These are phyloP conservation scores for Fusarium cicatricum DNA, from an alignment of 2,329 filamentous ascomycete species.

Conservation along the genomic window DNA sequence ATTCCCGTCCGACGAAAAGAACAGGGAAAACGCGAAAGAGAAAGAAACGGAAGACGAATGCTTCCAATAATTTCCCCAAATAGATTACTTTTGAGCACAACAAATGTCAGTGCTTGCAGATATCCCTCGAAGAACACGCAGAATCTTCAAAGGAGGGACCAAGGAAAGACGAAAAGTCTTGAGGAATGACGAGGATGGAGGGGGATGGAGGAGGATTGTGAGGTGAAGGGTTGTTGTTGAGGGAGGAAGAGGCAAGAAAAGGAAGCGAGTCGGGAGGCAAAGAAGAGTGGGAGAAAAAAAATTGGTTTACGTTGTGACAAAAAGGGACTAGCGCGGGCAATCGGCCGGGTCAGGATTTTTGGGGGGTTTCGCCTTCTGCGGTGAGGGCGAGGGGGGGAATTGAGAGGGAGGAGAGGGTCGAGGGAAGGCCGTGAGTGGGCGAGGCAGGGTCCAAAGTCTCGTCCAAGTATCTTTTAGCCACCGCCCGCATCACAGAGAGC, in stretches of 20 bases:
- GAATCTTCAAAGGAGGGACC: constrained; percentile 58
- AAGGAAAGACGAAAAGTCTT: constrained; percentile 51
- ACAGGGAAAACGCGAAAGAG: constrained; percentile 43
- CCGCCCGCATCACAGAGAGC: constrained; percentile 25
- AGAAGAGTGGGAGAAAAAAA: constrained; percentile 49
- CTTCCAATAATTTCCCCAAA: constrained; percentile 46
- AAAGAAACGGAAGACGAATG: constrained; percentile 47
- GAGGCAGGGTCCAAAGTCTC: constrained; percentile 26
- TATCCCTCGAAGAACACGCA: constrained; percentile 54
- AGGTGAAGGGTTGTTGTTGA: constrained; percentile 44
- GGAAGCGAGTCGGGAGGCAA: constrained; percentile 46
- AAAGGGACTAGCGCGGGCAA: constrained; percentile 44
- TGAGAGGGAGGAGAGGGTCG: constrained; percentile 30
- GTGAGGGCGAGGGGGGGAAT: constrained; percentile 33
- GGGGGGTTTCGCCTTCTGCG: constrained; percentile 40
- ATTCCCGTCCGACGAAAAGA: constrained; percentile 43
- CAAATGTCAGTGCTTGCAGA: constrained; percentile 44
- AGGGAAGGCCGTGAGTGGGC: constrained; percentile 42
- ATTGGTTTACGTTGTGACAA: constrained; percentile 44
- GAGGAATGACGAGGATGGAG: constrained; percentile 43
- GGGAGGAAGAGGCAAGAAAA: constrained; percentile 47
- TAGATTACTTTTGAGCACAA: constrained; percentile 46
- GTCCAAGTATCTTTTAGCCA: constrained; percentile 40
- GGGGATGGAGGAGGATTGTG: constrained; percentile 44
- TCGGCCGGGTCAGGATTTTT: constrained; percentile 39